phyloP scores from a whole-genome alignment of 352 stramenopile species.

The Plasmopara viticola region DNA sequence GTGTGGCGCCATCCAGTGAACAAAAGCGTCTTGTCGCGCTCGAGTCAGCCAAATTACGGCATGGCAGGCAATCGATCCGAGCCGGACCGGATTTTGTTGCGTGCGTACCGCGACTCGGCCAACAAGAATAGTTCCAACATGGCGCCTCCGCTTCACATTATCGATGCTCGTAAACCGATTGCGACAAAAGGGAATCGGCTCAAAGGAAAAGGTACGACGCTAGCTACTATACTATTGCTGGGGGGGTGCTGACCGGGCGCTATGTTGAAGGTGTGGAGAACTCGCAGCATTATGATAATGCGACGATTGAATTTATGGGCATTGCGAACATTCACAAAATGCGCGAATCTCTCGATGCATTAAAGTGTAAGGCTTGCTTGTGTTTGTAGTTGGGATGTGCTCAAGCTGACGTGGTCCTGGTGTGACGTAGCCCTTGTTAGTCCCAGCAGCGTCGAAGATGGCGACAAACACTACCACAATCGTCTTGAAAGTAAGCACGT shows the following conservation, averaged over 20 bases:
- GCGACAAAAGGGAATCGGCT: constrained; percentile 76
- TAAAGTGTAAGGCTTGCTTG: constrained; percentile 46
- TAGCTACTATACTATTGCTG: not conserved
- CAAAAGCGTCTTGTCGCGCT: constrained; percentile 92
- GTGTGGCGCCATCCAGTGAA: constrained; percentile 90
- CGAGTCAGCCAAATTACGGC: constrained; percentile 95
- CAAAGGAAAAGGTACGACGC: constrained; percentile 63
- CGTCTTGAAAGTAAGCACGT: constrained; percentile 67
- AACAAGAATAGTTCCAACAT: constrained; percentile 70
- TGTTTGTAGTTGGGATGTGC: not conserved
- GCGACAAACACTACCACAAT: constrained; percentile 86
- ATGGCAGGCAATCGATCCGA: constrained; percentile 91
- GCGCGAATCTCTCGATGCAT: constrained; percentile 89
- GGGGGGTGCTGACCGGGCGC: no score
- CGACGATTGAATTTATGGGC: constrained; percentile 95
- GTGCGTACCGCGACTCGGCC: constrained; percentile 77
- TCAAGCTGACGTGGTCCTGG: constrained; percentile 2
- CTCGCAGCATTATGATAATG: constrained; percentile 93
- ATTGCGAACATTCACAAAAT: constrained; percentile 99
- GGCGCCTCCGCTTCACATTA: constrained; percentile 74
- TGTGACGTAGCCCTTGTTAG: constrained; percentile 56
- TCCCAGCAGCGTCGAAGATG: constrained; percentile 74
- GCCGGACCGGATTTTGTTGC: constrained; percentile 88
- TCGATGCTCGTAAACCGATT: constrained; percentile 77
- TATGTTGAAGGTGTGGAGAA: constrained; percentile 89